These are phyloP conservation scores for Rhododendron williamsianum DNA, from an alignment of 148 eudicot species.

Conservation along the genomic window DNA sequence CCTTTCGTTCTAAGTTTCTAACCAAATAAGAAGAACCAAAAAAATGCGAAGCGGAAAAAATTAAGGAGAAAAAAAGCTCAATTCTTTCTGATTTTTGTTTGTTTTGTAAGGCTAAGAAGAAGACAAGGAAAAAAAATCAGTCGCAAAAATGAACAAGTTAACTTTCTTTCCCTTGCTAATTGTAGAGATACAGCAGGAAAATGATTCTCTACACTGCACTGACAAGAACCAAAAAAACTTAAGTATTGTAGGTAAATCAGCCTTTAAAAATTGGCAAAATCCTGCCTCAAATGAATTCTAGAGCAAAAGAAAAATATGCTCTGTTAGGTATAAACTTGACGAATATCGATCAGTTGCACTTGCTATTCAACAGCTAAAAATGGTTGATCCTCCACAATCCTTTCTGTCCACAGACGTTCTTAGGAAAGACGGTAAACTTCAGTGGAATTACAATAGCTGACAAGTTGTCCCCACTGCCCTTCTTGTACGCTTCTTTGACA, in stretches of 20 bases:
- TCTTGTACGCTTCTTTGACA: constrained; percentile 28
- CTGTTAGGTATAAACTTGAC: background rate
- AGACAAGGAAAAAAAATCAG: background rate
- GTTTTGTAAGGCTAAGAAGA: too few species aligned
- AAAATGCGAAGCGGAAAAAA: too few species aligned
- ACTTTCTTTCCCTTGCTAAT: background rate
- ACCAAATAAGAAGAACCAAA: too few species aligned
- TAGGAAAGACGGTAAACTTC: background rate
- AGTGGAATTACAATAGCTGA: constrained; percentile 38
- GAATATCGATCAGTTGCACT: background rate
- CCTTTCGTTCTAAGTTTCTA: too few species aligned
- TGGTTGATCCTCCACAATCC: background rate
- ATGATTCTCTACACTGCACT: background rate
- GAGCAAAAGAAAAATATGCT: background rate
- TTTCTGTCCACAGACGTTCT: background rate
- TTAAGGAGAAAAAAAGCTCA: too few species aligned
- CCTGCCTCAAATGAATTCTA: background rate
- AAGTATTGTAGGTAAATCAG: background rate
- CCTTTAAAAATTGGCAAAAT: background rate
- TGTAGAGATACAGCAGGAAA: background rate
- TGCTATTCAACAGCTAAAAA: background rate
- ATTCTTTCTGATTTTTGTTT: too few species aligned
- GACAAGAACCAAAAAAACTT: background rate
- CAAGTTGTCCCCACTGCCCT: constrained; percentile 51
- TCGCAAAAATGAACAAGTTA: background rate